Evolutionary conservation across 768 basidiomycete genomes (phyloP).

Genomic region (Gelatoporia subvermispora): DNA sequence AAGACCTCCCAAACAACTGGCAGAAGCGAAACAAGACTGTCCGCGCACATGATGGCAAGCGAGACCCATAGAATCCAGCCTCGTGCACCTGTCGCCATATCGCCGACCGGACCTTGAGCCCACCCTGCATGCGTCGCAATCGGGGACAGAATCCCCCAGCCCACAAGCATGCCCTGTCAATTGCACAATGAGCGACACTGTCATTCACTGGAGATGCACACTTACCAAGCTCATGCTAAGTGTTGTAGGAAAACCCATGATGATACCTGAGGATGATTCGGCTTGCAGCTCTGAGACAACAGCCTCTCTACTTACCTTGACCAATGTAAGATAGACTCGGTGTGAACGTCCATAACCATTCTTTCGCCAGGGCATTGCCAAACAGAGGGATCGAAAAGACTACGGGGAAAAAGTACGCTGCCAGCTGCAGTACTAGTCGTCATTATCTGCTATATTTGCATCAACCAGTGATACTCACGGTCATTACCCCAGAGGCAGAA

Average conservation of each 20-base stretch:
- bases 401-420: constrained; percentile 86
- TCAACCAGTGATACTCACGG: constrained; percentile 44
- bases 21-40: constrained; percentile 80
- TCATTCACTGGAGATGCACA: constrained; percentile 7
- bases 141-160: constrained; percentile 93
- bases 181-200: background rate
- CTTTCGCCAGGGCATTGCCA: constrained; percentile 72
- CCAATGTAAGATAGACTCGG: constrained; percentile 91
- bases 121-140: constrained; percentile 77
- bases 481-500: constrained; percentile 63
- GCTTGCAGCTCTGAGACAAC: background rate
- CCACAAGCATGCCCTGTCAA: constrained; percentile 86
- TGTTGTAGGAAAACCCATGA: constrained; percentile 96
- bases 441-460: background rate
- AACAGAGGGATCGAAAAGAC: constrained; percentile 85
- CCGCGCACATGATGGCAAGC: constrained; percentile 92
- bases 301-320: constrained; percentile 51
- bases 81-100: constrained; percentile 83
- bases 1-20: constrained; percentile 63
- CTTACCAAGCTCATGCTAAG: constrained; percentile 86
- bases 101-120: constrained; percentile 90
- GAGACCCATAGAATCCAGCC: constrained; percentile 98
- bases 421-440: constrained; percentile 44
- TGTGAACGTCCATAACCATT: constrained; percentile 93
- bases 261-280: constrained; percentile 56